A percentile compares a stretch with the other conserved stretches of the same genome.
Conservation (phyloP, 2,329 filamentous ascomycete genomes). For the Lecanosticta acicola region DNA sequence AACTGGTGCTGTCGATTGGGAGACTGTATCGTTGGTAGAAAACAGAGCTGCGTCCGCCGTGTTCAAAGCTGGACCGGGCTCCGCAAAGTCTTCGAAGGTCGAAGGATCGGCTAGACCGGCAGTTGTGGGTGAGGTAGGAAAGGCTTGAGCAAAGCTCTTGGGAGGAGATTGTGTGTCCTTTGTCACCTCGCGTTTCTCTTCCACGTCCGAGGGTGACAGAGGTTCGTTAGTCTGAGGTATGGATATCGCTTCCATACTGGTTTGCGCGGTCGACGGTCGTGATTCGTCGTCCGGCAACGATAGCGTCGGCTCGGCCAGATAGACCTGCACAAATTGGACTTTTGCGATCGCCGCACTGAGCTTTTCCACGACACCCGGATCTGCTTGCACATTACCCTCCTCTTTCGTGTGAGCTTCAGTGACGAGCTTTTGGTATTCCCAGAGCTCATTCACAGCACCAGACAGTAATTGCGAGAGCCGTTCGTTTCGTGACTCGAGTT, state of each 20-base stretch:
- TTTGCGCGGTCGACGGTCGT: background rate
- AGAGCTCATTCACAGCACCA: conserved; percentile 59
- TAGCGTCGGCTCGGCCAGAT: conserved; percentile 43
- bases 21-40: too few species aligned
- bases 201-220: background rate
- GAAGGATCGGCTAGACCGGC: conserved; percentile 12
- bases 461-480: conserved; percentile 64
- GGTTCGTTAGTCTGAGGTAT: background rate
- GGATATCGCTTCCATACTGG: background rate
- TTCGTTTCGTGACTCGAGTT: conserved; percentile 60
- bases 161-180: background rate
- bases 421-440: conserved; percentile 50
- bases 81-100: conserved; percentile 13
- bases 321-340: conserved; percentile 48
- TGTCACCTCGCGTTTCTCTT: background rate
- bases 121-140: background rate
- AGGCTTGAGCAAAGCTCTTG: background rate
- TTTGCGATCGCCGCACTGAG: conserved; percentile 46
- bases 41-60: background rate
- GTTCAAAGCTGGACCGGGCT: conserved; percentile 2
- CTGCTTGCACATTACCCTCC: conserved; percentile 28
- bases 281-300: conserved; percentile 38
- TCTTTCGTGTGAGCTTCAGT: conserved; percentile 36
- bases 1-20: background rate
- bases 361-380: conserved; percentile 34